Evolutionary conservation across 2,329 filamentous ascomycete species (phyloP), one percentile per base, ranked within the genome.

Genomic region (Fusarium burgessii): DNA sequence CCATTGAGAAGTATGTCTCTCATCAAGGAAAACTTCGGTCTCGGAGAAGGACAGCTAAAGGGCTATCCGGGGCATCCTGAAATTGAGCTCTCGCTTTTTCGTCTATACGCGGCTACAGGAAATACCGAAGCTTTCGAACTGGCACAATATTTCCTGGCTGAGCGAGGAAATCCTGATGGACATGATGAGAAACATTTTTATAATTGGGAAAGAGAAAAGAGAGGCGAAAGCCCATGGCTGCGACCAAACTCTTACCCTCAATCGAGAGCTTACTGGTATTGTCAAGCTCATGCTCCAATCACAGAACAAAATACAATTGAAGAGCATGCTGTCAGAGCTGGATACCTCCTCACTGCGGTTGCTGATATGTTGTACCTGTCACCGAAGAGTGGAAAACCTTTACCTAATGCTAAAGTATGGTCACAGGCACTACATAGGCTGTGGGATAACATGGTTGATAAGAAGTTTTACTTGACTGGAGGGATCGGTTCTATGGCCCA

Each of bases 381-480:
- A 3, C 14, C 33, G n/a, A 27, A 8, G 62, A 74, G 18, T 59
- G 77, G 55, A 23, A 74, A 12, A 57, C 67, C 9, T 69, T 75
- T 40, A 35, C 72, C 9, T 74, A 77, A n/a, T 32, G 18, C 36
- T 11, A 40, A 64, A 35, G 38, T 20, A 35, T 83, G 82, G 70
- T 61, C 78, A 32, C 73, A 74, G 2, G 80, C 86, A 7, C 70
- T 89, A 3, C 75, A 80, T 33, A 79, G 83, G 20, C 77, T 90
- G 11, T 90, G 88, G 88, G 75, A 82, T 45, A 89, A 89, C 70
- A 90, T 90, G 86, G 83, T 88, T 1, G 80, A 87, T 43, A 57
- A 52, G 83, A 43, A 90, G 74, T 88, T 90, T 84, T 91, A 88
- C 66, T 74, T 89, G 23, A 91, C 89, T 0, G 89, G 89, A 11